Conservation (phyloP, 495 filamentous ascomycete genomes). For the Jackrogersella minutella region DNA sequence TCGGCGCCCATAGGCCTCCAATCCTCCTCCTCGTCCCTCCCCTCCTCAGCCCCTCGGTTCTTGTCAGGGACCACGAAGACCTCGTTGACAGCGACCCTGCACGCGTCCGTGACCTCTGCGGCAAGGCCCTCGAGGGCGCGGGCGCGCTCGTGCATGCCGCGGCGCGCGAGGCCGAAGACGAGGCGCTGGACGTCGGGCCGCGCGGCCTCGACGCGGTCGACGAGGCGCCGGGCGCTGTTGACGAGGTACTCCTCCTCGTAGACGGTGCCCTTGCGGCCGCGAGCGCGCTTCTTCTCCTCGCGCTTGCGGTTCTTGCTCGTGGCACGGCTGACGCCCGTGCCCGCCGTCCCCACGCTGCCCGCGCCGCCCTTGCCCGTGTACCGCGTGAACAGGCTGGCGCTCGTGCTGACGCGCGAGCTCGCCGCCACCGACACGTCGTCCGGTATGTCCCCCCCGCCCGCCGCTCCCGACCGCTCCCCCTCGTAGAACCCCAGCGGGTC, state of each 20-base stretch:
- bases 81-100: slow-evolving; percentile 67
- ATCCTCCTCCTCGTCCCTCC: slow-evolving; percentile 45
- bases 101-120: slow-evolving; percentile 74
- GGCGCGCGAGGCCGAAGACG: slow-evolving; percentile 74
- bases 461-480: slow-evolving; percentile 66
- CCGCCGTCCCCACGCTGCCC: slow-evolving; percentile 69
- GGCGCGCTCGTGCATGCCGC: slow-evolving; percentile 88
- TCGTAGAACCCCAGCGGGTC: slow-evolving; percentile 84
- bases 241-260: slow-evolving; percentile 98
- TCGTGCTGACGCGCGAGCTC: slow-evolving; percentile 78
- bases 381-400: slow-evolving; percentile 84
- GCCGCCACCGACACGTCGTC: slow-evolving; percentile 93
- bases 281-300: slow-evolving; percentile 93
- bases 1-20: slow-evolving; percentile 57
- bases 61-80: slow-evolving; percentile 63
- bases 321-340: slow-evolving; percentile 69
- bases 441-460: slow-evolving; percentile 71
- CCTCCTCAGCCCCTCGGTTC: slow-evolving; percentile 35
- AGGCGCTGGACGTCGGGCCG: slow-evolving; percentile 73
- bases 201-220: slow-evolving; percentile 80
- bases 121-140: slow-evolving; percentile 75
- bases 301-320: slow-evolving; percentile 83
- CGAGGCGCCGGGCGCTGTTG: slow-evolving; percentile 81
- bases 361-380: slow-evolving; percentile 78
- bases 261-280: slow-evolving; percentile 93